Base-by-base conservation (phyloP, 2,329 filamentous ascomycete genomes). In the Rasamsonia emersonii region DNA sequence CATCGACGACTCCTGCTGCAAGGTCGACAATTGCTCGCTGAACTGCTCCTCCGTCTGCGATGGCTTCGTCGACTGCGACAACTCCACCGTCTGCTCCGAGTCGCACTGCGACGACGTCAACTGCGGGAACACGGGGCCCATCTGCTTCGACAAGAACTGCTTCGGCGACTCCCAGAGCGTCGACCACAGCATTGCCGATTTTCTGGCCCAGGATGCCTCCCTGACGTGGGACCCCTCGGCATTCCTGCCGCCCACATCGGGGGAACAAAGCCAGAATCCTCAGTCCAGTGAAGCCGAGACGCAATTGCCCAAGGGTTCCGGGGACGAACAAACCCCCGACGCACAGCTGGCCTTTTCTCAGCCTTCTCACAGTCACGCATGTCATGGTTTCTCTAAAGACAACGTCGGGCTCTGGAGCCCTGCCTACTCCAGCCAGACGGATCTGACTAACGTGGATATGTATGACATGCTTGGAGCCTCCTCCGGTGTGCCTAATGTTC, bases 21-120 rank as follows among this genome's bases (percentile, higher is more conserved):
- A 61, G 30, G 49, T 49, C 19, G 57, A 62, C 26, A 46, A 54
- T 33, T 61, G 57, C 36, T 51, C 55, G 17, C 38, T 54, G 37
- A 50, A 52, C 28, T 62, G 60, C 33, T 50, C 49, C 11, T 61
- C 60, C 8, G 45, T 58, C 13, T 64, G 60, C 38, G 59, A 61
- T 32, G 58, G 58, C 24, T 62, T 61, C 31, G 46, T 56, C 11
- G 58, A 59, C 20, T 64, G 60, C 37, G 55, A 60, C 30, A 50
- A 52, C 19, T 51, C 49, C 5, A 58, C 49, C 3, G 47, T 50
- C 9, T 63, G 59, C 40, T 60, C 59, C 2, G 50, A 50, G 18
- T 42, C 50, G 10, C 43, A 50, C 24, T 57, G 54, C 33, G 46
- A 45, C 4, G 35, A 39, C 11, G 23, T 20, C 17, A 38, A 51